Conservation (phyloP, 768 basidiomycete genomes). For the Porphyrellus cyaneotinctus region DNA sequence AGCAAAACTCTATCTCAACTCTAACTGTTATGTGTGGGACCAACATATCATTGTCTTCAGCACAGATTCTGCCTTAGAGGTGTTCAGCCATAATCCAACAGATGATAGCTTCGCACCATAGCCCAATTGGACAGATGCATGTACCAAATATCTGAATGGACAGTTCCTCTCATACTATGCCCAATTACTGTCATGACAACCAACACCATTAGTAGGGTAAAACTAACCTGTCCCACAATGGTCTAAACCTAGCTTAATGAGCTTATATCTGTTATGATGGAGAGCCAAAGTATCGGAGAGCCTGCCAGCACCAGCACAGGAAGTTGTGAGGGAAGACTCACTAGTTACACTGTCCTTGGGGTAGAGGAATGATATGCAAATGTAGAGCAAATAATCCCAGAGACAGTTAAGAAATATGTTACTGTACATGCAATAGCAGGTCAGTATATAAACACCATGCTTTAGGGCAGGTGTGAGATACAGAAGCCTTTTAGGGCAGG, state of each 20-base stretch:
- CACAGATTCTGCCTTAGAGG: constrained; percentile 81
- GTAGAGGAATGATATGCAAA: too few species aligned
- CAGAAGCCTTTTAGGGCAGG: too few species aligned
- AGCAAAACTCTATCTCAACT: neutral
- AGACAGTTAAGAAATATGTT: too few species aligned
- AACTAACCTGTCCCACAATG: constrained; percentile 84
- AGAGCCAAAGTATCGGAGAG: too few species aligned
- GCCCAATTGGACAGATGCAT: constrained; percentile 75
- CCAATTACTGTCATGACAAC: constrained; percentile 74
- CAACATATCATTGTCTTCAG: constrained; percentile 40
- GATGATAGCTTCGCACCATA: constrained; percentile 78
- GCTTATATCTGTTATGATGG: too few species aligned
- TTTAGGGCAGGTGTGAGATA: too few species aligned
- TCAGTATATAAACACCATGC: too few species aligned
- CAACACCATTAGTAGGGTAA: constrained; percentile 75
- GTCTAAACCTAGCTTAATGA: constrained; percentile 83
- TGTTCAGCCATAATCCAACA: constrained; percentile 83
- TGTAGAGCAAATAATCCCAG: too few species aligned
- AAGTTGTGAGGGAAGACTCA: too few species aligned
- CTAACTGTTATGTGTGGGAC: neutral
- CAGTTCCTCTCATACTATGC: constrained; percentile 82
- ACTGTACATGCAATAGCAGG: too few species aligned
- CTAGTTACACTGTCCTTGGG: too few species aligned
- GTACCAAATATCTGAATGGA: constrained; percentile 82
- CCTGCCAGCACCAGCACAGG: too few species aligned